phyloP scores from a whole-genome alignment of 805 yeast genomes.

The Candida xiaguanensis region DNA sequence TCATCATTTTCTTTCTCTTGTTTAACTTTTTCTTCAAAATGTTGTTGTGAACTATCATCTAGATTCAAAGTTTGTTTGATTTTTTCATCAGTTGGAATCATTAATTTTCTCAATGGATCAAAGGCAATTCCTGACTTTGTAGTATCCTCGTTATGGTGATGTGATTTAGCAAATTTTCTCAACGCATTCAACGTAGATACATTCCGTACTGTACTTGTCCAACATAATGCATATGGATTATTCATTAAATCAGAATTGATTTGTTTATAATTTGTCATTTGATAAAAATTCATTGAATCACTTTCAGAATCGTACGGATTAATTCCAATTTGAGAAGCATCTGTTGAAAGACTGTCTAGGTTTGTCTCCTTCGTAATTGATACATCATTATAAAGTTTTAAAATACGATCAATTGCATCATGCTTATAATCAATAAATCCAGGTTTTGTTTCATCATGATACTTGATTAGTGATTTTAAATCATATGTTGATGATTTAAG shows the following conservation, averaged over 20 bases:
- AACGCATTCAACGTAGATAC: constrained; percentile 27
- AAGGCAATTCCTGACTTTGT: not conserved
- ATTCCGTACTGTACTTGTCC: constrained; percentile 31
- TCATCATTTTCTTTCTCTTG: constrained; percentile 31
- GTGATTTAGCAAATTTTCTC: constrained; percentile 23
- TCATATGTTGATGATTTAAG: constrained; percentile 5
- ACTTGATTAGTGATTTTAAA: constrained; percentile 2
- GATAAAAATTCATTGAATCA: constrained; percentile 33
- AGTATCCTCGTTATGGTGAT: not conserved
- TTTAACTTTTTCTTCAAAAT: constrained; percentile 26
- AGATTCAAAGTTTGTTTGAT: constrained; percentile 19
- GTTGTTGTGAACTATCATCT: constrained; percentile 13
- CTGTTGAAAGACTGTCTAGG: constrained; percentile 5
- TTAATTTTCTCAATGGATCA: constrained; percentile 8
- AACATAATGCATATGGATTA: constrained; percentile 37
- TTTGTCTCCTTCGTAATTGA: constrained; percentile 4
- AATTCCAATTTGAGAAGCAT: constrained; percentile 14
- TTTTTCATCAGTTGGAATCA: constrained; percentile 13
- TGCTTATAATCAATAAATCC: constrained; percentile 7
- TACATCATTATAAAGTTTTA: not conserved
- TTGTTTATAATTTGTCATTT: constrained; percentile 10
- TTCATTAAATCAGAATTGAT: constrained; percentile 4
- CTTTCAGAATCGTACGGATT: constrained; percentile 22
- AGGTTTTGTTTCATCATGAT: constrained; percentile 10
- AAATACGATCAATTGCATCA: constrained; percentile 1